phyloP scores from a whole-genome alignment of 1,284 basidiomycete species.

The Peniophora sp. region DNA sequence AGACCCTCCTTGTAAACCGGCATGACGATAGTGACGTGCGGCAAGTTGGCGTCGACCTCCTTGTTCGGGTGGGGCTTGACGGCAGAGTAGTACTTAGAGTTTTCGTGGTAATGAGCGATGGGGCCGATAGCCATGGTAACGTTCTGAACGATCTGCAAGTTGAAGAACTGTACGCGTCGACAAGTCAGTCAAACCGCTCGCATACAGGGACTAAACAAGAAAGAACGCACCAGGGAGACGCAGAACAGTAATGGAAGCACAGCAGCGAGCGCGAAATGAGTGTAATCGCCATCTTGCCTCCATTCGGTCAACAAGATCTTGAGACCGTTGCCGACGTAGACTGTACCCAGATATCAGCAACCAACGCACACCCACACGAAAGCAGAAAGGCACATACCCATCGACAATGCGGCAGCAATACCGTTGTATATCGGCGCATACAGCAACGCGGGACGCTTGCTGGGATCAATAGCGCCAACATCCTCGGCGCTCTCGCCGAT shows the following conservation, averaged over 20 bases:
- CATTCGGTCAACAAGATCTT: slow-evolving; percentile 35
- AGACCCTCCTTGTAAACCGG: slow-evolving; percentile 47
- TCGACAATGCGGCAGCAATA: slow-evolving; percentile 29
- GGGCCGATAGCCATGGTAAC: slow-evolving; percentile 35
- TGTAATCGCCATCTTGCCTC: slow-evolving; percentile 34
- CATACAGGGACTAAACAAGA: not conserved
- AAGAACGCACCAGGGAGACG: slow-evolving; percentile 26
- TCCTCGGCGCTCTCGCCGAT: slow-evolving; percentile 19
- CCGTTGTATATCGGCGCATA: slow-evolving; percentile 41
- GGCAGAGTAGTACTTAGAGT: slow-evolving; percentile 41
- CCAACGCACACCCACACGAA: not conserved
- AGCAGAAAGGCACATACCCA: slow-evolving; percentile 19
- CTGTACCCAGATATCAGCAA: slow-evolving; percentile 14
- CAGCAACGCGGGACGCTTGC: slow-evolving; percentile 28
- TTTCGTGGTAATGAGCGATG: slow-evolving; percentile 40
- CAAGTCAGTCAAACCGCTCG: slow-evolving; percentile 8
- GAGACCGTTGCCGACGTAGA: slow-evolving; percentile 31
- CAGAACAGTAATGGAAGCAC: slow-evolving; percentile 35
- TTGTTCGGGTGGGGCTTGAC: slow-evolving; percentile 31
- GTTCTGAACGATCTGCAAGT: slow-evolving; percentile 30
- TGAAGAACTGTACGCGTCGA: slow-evolving; percentile 22
- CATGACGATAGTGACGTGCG: slow-evolving; percentile 49
- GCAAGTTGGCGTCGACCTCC: slow-evolving; percentile 34
- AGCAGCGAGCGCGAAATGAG: slow-evolving; percentile 34
- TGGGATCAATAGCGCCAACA: slow-evolving; percentile 18